Evolutionary conservation across 139 green algal genomes (phyloP).

Genomic region (Chlamydomonas eustigma): DNA sequence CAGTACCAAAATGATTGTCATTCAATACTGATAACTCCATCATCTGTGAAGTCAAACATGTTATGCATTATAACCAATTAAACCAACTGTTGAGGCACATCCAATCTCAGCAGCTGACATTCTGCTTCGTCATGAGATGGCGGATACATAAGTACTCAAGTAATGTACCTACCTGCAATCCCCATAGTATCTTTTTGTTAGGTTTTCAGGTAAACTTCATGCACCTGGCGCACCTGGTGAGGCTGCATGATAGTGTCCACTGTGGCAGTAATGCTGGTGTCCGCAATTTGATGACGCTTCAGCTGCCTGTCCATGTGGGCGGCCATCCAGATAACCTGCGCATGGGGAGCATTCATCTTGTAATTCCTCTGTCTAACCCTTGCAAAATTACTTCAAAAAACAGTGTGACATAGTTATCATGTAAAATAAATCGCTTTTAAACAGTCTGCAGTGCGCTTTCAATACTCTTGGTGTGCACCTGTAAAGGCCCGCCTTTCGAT

Average conservation of each 20-base stretch:
- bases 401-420: neutral
- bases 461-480: neutral
- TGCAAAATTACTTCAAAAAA: neutral
- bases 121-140: too few relatives aligned
- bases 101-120: neutral
- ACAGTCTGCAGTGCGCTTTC: neutral
- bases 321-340: slow-evolving; percentile 15
- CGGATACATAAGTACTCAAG: too few relatives aligned
- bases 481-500: neutral
- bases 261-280: slow-evolving; percentile 9
- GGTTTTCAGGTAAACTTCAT: neutral
- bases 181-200: neutral
- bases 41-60: neutral
- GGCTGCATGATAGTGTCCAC: slow-evolving; percentile 16
- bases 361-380: too few relatives aligned
- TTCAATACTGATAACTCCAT: neutral
- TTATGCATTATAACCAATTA: neutral
- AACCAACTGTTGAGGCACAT: neutral
- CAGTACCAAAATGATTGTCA: too few relatives aligned
- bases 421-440: neutral
- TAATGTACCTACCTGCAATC: too few relatives aligned
- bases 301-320: slow-evolving; percentile 17
- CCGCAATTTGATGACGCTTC: slow-evolving; percentile 16
- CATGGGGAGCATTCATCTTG: neutral
- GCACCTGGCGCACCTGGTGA: neutral